Conservation (phyloP, 176 grass and related monocot species). For the Carex scoparia region DNA sequence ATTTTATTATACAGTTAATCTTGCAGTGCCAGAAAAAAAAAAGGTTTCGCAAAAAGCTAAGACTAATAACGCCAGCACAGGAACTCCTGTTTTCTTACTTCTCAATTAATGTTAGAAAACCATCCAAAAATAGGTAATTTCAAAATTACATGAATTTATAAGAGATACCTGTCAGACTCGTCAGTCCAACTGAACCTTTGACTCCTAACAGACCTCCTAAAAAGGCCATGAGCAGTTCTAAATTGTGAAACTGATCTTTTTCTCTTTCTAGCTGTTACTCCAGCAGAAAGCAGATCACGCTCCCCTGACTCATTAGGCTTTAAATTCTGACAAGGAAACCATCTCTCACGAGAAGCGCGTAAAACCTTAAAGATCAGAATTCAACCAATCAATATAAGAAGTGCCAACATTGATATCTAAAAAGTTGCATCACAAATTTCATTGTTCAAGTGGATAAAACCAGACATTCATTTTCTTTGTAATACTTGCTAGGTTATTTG, state of each 20-base stretch:
- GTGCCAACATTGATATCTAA: constrained; percentile 16
- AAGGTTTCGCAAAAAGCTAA: not conserved
- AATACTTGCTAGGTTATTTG: not conserved
- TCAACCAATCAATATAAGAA: not conserved
- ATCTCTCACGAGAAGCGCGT: constrained; percentile 49
- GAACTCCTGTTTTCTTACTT: not conserved
- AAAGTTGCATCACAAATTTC: not conserved
- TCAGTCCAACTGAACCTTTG: constrained; percentile 80
- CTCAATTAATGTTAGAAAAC: not conserved
- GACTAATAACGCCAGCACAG: not conserved
- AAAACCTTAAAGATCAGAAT: constrained; percentile 61
- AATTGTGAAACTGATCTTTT: constrained; percentile 44
- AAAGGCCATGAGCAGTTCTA: constrained; percentile 34
- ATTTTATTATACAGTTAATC: not conserved
- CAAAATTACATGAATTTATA: not conserved
- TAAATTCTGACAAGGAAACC: constrained; percentile 30
- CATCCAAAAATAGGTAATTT: not conserved
- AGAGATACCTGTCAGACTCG: constrained; percentile 65
- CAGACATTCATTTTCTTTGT: not conserved
- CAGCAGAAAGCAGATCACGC: constrained; percentile 16
- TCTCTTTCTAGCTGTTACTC: constrained; percentile 44
- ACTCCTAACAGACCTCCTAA: constrained; percentile 36
- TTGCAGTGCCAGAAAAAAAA: not conserved
- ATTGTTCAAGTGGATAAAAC: not conserved
- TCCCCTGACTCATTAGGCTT: constrained; percentile 35